These are phyloP conservation scores for Eimeria tenella DNA, from an alignment of 169 alveolate genomes.

Conservation along the genomic window DNA sequence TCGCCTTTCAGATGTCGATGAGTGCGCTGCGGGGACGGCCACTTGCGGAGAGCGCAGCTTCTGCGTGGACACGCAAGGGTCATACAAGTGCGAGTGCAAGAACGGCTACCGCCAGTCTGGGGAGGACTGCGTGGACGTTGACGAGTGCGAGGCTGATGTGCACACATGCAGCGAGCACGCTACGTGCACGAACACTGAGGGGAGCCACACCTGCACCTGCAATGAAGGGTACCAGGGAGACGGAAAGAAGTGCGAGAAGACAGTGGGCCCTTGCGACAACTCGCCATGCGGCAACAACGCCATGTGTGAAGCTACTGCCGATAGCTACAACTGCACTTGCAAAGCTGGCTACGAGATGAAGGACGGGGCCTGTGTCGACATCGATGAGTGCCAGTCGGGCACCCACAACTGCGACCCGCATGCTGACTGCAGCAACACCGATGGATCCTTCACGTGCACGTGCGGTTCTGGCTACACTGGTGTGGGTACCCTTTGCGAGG, in stretches of 20 bases:
- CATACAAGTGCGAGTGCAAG: conserved; percentile 84
- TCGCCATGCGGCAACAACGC: conserved; percentile 71
- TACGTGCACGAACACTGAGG: conserved; percentile 79
- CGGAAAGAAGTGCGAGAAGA: conserved; percentile 68
- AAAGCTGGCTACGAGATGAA: conserved; percentile 54
- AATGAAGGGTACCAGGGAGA: conserved; percentile 68
- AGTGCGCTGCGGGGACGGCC: conserved; percentile 58
- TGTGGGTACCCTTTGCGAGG: conserved; percentile 72
- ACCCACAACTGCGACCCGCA: conserved; percentile 78
- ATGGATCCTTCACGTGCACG: conserved; percentile 64
- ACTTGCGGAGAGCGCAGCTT: conserved; percentile 53
- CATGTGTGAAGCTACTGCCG: conserved; percentile 62
- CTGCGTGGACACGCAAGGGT: conserved; percentile 81
- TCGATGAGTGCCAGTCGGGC: conserved; percentile 72
- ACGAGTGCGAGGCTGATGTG: conserved; percentile 82
- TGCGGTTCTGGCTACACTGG: conserved; percentile 79
- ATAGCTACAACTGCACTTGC: conserved; percentile 69
- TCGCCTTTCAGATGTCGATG: conserved; percentile 58
- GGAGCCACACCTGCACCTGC: conserved; percentile 83
- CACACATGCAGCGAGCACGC: conserved; percentile 80
- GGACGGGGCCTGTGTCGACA: conserved; percentile 75
- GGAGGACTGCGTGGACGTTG: conserved; percentile 80
- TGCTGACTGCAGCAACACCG: conserved; percentile 77
- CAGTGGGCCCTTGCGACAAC: conserved; percentile 11
- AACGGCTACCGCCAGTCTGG: conserved; percentile 54